phyloP scores from a whole-genome alignment of 768 basidiomycete genomes.

The Tricholoma furcatifolium region DNA sequence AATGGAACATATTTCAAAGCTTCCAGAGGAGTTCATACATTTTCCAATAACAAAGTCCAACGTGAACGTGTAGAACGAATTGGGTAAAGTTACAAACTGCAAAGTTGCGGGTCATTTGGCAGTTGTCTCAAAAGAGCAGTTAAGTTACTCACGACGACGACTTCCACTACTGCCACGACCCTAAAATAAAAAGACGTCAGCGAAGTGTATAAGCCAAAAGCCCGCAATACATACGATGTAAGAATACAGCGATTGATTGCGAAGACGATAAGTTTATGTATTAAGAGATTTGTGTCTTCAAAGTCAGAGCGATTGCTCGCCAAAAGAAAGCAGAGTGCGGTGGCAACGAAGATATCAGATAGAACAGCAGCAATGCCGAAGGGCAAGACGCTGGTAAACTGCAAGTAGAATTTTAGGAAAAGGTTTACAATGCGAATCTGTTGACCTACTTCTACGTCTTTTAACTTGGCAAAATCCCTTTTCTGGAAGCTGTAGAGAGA shows the following conservation, averaged over 20 bases:
- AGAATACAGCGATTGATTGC: constrained; percentile 51
- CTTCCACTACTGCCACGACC: constrained; percentile 36
- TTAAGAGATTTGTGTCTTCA: constrained; percentile 39
- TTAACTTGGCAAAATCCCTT: constrained; percentile 32
- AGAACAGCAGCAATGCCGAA: constrained; percentile 44
- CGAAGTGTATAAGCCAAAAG: not conserved
- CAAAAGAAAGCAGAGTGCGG: constrained; percentile 40
- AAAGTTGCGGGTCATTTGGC: not conserved
- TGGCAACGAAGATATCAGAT: constrained; percentile 47
- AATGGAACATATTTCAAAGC: not conserved
- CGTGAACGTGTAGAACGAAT: constrained; percentile 45
- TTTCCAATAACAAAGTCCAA: constrained; percentile 55
- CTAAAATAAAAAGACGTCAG: constrained; percentile 26
- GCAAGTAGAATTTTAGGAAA: not conserved
- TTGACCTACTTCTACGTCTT: constrained; percentile 32
- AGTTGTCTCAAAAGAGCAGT: not conserved
- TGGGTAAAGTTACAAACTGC: constrained; percentile 39
- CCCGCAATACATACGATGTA: constrained; percentile 41
- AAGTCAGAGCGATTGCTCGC: constrained; percentile 39
- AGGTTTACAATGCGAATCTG: not conserved
- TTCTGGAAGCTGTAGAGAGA: constrained; percentile 32
- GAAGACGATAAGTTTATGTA: constrained; percentile 45
- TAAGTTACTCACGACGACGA: constrained; percentile 28
- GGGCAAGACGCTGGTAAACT: constrained; percentile 39
- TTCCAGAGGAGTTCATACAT: constrained; percentile 21